Evolutionary conservation across 352 stramenopile genomes (phyloP).

Genomic region (Pythium oligandrum): DNA sequence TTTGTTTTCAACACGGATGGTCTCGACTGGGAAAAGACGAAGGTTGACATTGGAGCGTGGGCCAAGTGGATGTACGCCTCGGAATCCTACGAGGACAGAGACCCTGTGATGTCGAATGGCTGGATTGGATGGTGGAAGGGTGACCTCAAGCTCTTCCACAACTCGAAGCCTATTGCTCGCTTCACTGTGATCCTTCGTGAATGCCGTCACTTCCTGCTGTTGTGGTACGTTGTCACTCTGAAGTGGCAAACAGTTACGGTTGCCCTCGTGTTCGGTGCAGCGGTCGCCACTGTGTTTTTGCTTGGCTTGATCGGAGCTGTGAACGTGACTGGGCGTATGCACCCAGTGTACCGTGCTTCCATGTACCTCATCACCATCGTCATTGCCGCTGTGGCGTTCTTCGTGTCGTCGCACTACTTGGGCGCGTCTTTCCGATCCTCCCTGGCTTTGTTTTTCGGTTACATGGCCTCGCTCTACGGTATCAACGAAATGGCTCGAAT

Average conservation of each 20-base stretch:
- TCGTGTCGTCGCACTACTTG: slow-evolving; percentile 38
- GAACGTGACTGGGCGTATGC: slow-evolving; percentile 20
- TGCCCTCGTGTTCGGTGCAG: slow-evolving; percentile 47
- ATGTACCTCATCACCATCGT: slow-evolving; percentile 47
- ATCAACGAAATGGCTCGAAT: slow-evolving; percentile 85
- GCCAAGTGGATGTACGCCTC: slow-evolving; percentile 79
- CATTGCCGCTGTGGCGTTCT: slow-evolving; percentile 35
- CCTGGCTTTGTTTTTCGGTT: slow-evolving; percentile 77
- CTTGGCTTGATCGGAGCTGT: slow-evolving; percentile 51
- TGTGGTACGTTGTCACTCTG: slow-evolving; percentile 83
- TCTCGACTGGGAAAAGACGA: slow-evolving; percentile 81
- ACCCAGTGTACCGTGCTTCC: slow-evolving; percentile 38
- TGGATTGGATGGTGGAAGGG: slow-evolving; percentile 86
- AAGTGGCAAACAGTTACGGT: slow-evolving; percentile 51
- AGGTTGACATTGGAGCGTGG: slow-evolving; percentile 69
- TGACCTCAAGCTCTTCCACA: slow-evolving; percentile 68
- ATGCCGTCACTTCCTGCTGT: slow-evolving; percentile 73
- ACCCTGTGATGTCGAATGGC: slow-evolving; percentile 57
- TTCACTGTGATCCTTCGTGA: slow-evolving; percentile 75
- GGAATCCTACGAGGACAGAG: slow-evolving; percentile 56
- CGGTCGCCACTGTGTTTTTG: slow-evolving; percentile 45
- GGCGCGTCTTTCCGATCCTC: slow-evolving; percentile 27
- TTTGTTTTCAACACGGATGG: slow-evolving; percentile 88
- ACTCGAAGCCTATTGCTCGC: slow-evolving; percentile 61
- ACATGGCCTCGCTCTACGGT: slow-evolving; percentile 67